Evolutionary conservation across 2,329 filamentous ascomycete species (phyloP).

Genomic region (Harringtonia aguacate): DNA sequence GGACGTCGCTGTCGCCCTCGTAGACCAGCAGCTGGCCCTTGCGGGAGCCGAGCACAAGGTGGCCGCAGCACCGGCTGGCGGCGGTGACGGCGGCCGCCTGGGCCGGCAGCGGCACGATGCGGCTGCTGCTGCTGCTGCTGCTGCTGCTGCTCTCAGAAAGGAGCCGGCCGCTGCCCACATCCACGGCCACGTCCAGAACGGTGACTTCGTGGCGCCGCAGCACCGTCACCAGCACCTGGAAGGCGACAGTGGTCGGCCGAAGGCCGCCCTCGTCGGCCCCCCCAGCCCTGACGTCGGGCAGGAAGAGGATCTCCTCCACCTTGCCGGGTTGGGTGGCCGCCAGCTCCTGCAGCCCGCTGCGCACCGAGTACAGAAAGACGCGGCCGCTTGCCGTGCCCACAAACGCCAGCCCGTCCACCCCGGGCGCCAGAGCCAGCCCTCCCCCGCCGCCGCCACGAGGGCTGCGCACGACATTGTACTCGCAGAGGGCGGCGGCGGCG

Average conservation of each 20-base stretch:
- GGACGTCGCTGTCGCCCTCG: slow-evolving; percentile 16
- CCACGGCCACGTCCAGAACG: slow-evolving; percentile 2
- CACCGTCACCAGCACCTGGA: slow-evolving; percentile 30
- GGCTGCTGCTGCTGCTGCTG: neutral
- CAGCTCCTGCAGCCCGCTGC: slow-evolving; percentile 2
- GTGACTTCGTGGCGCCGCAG: slow-evolving; percentile 31
- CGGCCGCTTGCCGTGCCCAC: slow-evolving; percentile 38
- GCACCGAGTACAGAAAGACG: slow-evolving; percentile 31
- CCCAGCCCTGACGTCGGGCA: slow-evolving; percentile 14
- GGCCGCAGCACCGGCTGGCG: slow-evolving; percentile 7
- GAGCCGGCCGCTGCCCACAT: neutral
- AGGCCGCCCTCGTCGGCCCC: neutral
- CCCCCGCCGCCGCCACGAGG: slow-evolving; percentile 9
- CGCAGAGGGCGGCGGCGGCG: slow-evolving; percentile 26
- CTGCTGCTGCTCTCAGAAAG: neutral
- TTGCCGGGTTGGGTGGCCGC: slow-evolving; percentile 33
- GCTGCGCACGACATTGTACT: slow-evolving; percentile 35
- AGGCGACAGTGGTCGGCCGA: neutral
- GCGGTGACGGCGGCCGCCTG: slow-evolving; percentile 6
- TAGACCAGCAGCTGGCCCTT: slow-evolving; percentile 36
- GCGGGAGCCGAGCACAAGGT: slow-evolving; percentile 44
- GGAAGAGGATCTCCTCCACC: slow-evolving; percentile 37
- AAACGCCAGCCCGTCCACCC: slow-evolving; percentile 27
- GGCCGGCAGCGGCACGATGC: neutral
- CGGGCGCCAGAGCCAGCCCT: neutral